Base-by-base conservation (phyloP, 2,329 filamentous ascomycete species). In the Trichoderma cornu-damae region DNA sequence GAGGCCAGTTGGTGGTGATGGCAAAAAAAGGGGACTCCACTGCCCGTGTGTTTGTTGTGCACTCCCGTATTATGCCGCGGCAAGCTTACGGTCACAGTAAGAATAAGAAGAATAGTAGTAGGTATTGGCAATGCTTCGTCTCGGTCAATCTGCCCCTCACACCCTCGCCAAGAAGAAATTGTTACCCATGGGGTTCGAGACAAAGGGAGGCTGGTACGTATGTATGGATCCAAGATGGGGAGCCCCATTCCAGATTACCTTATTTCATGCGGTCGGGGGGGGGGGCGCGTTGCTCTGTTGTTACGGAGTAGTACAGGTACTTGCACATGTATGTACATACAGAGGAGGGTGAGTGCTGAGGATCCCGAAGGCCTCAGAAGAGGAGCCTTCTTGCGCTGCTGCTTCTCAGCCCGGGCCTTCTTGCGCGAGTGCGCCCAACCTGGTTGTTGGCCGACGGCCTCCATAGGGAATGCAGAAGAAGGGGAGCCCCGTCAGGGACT, bases 1-100 rank as follows among this genome's bases (percentile, higher is more conserved):
- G 56, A 58, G 56, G 48, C 55, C 48, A 52, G 38, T 58, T 47
- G 55, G 55, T 44, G 55, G 47, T 37, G 40, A 42, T 44, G 48
- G 55, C 48, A 58, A 58, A 57, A 52, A 48, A 57, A 52, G 55
- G 55, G 40, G 48, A 26, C 44, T 43, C 52, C 42, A 34, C 28
- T n/a, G n/a, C n/a, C n/a, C 38, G 14, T 20, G 34, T 35, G 43
- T 28, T 18, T 18, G 22, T 16, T 37, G 28, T n/a, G 14, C 28
- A 24, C 38, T 20, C n/a, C 30, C 9, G 24, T 35, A 2, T 48
- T 49, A n/a, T n/a, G n/a, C n/a, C n/a, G n/a, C 26, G 53, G 44
- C 28, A 42, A 47, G 40, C 20, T 37, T 52, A 30, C 37, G 18
- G 28, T 35, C 30, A 20, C 30, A 18, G 40, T 38, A 18, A 46